A percentile compares a stretch with the other conserved stretches of the same genome.
Conservation (phyloP, 1,139 yeast genomes). For the Blastobotrys proliferans region DNA sequence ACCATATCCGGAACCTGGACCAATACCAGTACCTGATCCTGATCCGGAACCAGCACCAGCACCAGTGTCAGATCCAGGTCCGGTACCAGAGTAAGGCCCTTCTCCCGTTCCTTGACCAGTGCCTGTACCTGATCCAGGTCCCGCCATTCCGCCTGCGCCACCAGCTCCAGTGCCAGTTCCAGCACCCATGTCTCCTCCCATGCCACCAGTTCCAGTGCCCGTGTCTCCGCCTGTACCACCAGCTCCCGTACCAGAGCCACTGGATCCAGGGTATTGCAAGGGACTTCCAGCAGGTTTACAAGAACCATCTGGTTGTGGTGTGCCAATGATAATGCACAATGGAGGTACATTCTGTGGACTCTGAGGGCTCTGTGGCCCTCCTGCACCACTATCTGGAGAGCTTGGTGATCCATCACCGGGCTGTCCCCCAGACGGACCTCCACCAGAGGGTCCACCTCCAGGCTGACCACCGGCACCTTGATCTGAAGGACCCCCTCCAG, state of each 20-base stretch:
- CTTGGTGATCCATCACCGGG: background rate
- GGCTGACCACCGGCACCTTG: too few relatives aligned
- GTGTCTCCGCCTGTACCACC: background rate
- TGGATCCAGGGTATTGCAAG: constrained; percentile 10
- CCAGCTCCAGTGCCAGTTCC: constrained; percentile 5
- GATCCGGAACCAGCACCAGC: background rate
- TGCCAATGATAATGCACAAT: constrained; percentile 13
- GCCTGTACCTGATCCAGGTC: constrained; percentile 5
- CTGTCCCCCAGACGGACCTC: too few relatives aligned
- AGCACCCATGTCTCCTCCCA: background rate
- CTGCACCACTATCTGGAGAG: background rate
- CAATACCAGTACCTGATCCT: constrained; percentile 11
- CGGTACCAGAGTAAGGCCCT: constrained; percentile 9
- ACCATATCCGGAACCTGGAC: constrained; percentile 10
- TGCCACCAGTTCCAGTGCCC: constrained; percentile 4
- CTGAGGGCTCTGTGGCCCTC: constrained; percentile 2
- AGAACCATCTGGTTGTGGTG: constrained; percentile 10
- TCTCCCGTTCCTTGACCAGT: background rate
- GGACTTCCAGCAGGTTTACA: constrained; percentile 6
- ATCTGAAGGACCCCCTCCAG: too few relatives aligned
- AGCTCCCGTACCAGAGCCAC: background rate
- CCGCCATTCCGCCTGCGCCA: constrained; percentile 15
- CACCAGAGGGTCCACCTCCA: too few relatives aligned
- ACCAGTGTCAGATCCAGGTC: constrained; percentile 12
- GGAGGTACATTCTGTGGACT: constrained; percentile 8